Conservation (phyloP, 768 basidiomycete species). For the Mrakia frigida region DNA sequence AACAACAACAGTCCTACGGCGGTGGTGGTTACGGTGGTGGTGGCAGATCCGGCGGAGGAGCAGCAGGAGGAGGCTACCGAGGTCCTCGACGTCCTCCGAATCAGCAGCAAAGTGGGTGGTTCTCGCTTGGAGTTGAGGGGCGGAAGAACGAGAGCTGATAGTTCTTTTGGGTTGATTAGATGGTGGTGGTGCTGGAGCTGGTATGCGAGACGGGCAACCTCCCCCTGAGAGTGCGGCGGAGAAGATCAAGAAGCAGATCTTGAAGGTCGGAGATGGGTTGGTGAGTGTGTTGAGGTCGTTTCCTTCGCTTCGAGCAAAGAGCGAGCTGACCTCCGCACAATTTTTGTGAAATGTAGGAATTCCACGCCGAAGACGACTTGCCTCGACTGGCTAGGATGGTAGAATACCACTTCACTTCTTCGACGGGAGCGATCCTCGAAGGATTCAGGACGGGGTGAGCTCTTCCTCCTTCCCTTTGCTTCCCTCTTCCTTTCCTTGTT, state of each 20-base stretch:
- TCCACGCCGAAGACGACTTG: slow-evolving; percentile 44
- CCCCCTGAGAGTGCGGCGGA: slow-evolving; percentile 28
- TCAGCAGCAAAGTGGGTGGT: slow-evolving; percentile 16
- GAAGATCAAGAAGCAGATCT: slow-evolving; percentile 32
- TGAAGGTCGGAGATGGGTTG: slow-evolving; percentile 26
- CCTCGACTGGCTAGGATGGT: slow-evolving; percentile 41
- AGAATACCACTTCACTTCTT: slow-evolving; percentile 41
- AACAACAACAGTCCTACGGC: slow-evolving; percentile 26
- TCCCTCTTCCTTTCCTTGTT: neutral
- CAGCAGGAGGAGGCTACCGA: slow-evolving; percentile 35
- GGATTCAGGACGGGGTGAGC: slow-evolving; percentile 45
- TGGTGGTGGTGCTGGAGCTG: neutral
- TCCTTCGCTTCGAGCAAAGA: too few species aligned
- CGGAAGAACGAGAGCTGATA: neutral
- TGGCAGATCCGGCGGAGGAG: slow-evolving; percentile 32
- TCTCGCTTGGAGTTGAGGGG: neutral
- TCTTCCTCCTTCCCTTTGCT: neutral
- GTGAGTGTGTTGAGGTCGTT: slow-evolving; percentile 3
- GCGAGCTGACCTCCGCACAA: too few species aligned
- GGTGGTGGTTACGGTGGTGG: slow-evolving; percentile 36
- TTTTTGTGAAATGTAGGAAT: slow-evolving; percentile 39
- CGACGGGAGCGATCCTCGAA: slow-evolving; percentile 40
- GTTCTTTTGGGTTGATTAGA: too few species aligned
- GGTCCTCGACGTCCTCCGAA: neutral
- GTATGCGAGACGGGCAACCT: slow-evolving; percentile 19